Evolutionary conservation across 1,284 basidiomycete genomes (phyloP), one percentile per base, ranked within the genome.

Genomic region (Entoloma clypeatum): DNA sequence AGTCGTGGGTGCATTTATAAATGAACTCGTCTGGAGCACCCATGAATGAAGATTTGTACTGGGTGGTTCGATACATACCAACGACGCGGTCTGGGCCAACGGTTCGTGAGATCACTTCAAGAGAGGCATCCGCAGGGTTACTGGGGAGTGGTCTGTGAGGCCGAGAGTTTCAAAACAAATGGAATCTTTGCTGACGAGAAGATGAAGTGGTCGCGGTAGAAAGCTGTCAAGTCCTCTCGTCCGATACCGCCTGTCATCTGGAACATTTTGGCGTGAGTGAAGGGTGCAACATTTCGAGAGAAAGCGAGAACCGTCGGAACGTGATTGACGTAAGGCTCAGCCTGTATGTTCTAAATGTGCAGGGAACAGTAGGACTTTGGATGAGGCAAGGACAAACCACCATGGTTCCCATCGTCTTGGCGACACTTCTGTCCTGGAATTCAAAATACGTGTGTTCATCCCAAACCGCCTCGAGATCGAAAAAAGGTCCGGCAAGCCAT

Each of bases 201-300:
- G 34, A 74, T 69, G 47, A 74, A 74, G 44, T 72, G 71, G 44
- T 74, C 68, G 21, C 71, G 63, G 47, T 79, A 79, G 51, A 79
- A 79, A 1, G 61, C 66, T 3, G 70, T 69, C 14, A 79, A 60
- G 5, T 63, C 59, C 43, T 69, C 57, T 13, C 75, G 67, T 2
- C 77, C 76, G 19, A 78, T 59, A 14, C 76, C 77, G 5, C 77
- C 75, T 4, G 75, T 71, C 65, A 75, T 68, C 69, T 74, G 41
- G 8, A n/a, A 21, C 4, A 23, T 36, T 5, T 6, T 35, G 39
- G 13, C 3, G 10, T 2, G 17, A 23, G 3, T 25, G 22, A 8
- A 7, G 10, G 16, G 13, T 3, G 14, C 3, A 14, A 14, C 9
- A 5, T 11, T n/a, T 5, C 22, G 1, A n/a, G n/a, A n/a, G n/a